Percentiles rank a stretch among this genome's conserved stretches.
phyloP scores from a whole-genome alignment of 192 early-diverging fungal genomes.

The Mortierella antarctica region DNA sequence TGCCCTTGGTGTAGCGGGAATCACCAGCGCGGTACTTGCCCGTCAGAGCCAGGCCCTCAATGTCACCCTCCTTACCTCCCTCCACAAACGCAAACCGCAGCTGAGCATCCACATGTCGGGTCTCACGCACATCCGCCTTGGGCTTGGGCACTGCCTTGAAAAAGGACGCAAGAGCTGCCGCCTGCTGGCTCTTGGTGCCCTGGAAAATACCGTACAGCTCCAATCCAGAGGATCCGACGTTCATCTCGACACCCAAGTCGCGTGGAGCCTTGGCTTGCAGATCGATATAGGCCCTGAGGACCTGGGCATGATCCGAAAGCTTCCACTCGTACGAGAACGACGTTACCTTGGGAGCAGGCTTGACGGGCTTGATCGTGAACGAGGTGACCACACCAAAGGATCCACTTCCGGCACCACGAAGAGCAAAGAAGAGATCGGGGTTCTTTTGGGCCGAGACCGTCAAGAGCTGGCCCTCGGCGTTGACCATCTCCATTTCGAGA shows the following conservation, averaged over 20 bases:
- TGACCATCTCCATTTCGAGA: constrained; percentile 56
- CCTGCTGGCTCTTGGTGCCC: constrained; percentile 23
- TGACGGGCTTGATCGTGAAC: constrained; percentile 44
- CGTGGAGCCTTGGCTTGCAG: constrained; percentile 18
- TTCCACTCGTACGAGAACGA: constrained; percentile 40
- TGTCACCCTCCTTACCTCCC: constrained; percentile 6
- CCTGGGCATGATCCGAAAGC: constrained; percentile 8
- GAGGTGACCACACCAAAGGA: constrained; percentile 59
- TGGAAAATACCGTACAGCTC: constrained; percentile 46
- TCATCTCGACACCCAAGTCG: constrained; percentile 52
- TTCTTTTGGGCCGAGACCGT: constrained; percentile 48
- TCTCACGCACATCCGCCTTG: constrained; percentile 18
- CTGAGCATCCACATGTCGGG: constrained; percentile 33
- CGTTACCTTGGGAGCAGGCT: constrained; percentile 44
- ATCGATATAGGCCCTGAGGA: constrained; percentile 33
- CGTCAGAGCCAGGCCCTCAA: constrained; percentile 31
- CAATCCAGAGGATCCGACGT: constrained; percentile 24
- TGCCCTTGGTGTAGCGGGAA: constrained; percentile 39
- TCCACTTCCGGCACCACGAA: constrained; percentile 71
- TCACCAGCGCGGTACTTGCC: constrained; percentile 20
- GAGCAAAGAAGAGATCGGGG: constrained; percentile 69
- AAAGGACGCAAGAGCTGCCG: constrained; percentile 22
- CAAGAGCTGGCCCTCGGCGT: constrained; percentile 60
- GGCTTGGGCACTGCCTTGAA: constrained; percentile 24
- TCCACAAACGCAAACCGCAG: constrained; percentile 31